Conservation (phyloP, 768 basidiomycete species). For the Mycena epipterygia region DNA sequence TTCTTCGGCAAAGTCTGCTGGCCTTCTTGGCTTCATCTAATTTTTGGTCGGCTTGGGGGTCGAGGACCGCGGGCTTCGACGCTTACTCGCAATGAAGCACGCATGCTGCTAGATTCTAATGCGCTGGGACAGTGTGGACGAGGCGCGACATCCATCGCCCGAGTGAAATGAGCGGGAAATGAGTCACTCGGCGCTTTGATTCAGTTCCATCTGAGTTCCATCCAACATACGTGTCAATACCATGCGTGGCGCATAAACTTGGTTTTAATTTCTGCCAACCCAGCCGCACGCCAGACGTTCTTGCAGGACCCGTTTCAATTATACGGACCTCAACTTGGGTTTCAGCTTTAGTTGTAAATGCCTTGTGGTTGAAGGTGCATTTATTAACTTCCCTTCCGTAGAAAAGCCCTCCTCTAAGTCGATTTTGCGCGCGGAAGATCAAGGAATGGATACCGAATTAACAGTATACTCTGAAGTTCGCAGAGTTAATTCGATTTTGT, state of each 20-base stretch:
- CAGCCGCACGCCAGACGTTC: background rate
- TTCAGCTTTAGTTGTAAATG: no score
- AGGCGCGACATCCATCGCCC: background rate
- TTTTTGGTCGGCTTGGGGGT: background rate
- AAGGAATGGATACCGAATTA: no score
- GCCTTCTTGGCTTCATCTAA: slow-evolving; percentile 17
- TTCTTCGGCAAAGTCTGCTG: slow-evolving; percentile 11
- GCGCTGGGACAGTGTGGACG: background rate
- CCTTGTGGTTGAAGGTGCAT: no score
- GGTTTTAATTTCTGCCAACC: no score
- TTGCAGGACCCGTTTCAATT: no score
- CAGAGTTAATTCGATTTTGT: no score
- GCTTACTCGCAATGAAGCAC: background rate
- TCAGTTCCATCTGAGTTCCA: background rate
- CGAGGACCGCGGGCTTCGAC: slow-evolving; percentile 24
- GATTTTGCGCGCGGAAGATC: no score
- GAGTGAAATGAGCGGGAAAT: background rate
- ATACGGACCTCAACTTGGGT: no score
- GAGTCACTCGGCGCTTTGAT: background rate
- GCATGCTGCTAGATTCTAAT: background rate
- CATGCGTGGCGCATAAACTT: background rate
- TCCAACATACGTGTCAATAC: background rate
- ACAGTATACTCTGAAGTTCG: no score
- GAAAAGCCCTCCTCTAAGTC: no score
- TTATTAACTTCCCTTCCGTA: no score